phyloP scores from a whole-genome alignment of 2,329 filamentous ascomycete genomes.

The Epichloe bromicola region DNA sequence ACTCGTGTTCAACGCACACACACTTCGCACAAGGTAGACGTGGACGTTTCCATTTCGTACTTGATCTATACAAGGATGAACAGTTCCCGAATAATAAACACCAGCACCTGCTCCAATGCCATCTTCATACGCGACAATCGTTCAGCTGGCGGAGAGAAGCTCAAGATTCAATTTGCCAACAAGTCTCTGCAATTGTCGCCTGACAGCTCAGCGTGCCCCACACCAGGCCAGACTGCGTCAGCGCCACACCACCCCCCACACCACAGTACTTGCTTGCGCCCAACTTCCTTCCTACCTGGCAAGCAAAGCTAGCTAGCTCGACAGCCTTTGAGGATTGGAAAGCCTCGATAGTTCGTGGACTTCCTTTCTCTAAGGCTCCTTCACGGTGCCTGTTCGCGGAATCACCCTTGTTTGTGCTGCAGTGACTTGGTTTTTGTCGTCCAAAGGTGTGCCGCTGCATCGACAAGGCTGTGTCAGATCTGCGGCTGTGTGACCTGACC shows the following conservation, averaged over 20 bases:
- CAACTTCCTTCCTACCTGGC: background rate
- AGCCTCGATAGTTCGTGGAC: background rate
- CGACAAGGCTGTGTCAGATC: background rate
- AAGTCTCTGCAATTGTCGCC: too few relatives aligned
- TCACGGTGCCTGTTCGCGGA: background rate
- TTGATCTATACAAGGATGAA: too few relatives aligned
- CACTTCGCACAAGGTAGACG: too few relatives aligned
- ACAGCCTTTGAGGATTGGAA: background rate
- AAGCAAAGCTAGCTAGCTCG: background rate
- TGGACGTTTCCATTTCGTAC: too few relatives aligned
- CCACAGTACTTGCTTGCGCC: background rate
- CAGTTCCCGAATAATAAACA: too few relatives aligned
- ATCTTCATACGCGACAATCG: too few relatives aligned
- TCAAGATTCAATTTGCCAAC: too few relatives aligned
- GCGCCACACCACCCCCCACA: background rate
- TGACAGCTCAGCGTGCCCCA: background rate
- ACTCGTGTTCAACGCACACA: too few relatives aligned
- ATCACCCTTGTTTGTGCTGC: background rate
- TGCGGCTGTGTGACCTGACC: background rate
- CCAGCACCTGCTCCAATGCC: too few relatives aligned
- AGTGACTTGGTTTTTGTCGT: background rate
- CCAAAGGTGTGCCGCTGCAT: background rate
- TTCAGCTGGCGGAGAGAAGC: too few relatives aligned
- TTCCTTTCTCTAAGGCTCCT: background rate
- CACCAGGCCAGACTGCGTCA: too few relatives aligned